phyloP scores from a whole-genome alignment of 2,329 filamentous ascomycete genomes.

The Dothistroma septosporum region DNA sequence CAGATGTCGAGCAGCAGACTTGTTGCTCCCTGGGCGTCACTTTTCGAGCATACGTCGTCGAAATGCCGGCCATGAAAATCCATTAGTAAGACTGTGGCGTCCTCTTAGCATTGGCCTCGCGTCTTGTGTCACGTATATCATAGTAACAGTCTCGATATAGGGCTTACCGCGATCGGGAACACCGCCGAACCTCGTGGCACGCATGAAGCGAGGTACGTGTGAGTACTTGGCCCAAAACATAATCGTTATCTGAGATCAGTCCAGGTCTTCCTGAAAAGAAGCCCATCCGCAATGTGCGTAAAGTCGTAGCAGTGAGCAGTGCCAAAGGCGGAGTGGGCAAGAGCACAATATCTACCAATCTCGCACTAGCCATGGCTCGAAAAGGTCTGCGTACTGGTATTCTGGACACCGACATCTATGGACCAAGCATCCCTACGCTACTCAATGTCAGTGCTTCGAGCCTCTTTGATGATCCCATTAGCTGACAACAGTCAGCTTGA shows the following conservation, averaged over 20 bases:
- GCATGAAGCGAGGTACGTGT: constrained; percentile 61
- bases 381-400: constrained; percentile 79
- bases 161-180: constrained; percentile 74
- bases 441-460: constrained; percentile 42
- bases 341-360: constrained; percentile 89
- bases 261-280: constrained; percentile 68
- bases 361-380: constrained; percentile 80
- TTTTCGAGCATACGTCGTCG: constrained; percentile 53
- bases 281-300: constrained; percentile 76
- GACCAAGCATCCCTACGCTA: constrained; percentile 87
- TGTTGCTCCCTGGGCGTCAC: constrained; percentile 34
- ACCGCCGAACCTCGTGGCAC: constrained; percentile 60
- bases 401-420: constrained; percentile 94
- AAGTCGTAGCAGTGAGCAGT: constrained; percentile 93
- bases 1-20: constrained; percentile 5
- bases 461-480: background rate
- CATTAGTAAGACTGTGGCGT: constrained; percentile 57
- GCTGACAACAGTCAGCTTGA: constrained; percentile 24
- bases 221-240: background rate
- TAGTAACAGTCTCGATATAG: constrained; percentile 48
- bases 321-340: constrained; percentile 98
- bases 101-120: background rate
- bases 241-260: background rate
- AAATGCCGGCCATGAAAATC: constrained; percentile 72
- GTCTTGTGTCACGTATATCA: background rate